Evolutionary conservation across 352 stramenopile genomes (phyloP).

Genomic region (Halophytophthora polymorphica): DNA sequence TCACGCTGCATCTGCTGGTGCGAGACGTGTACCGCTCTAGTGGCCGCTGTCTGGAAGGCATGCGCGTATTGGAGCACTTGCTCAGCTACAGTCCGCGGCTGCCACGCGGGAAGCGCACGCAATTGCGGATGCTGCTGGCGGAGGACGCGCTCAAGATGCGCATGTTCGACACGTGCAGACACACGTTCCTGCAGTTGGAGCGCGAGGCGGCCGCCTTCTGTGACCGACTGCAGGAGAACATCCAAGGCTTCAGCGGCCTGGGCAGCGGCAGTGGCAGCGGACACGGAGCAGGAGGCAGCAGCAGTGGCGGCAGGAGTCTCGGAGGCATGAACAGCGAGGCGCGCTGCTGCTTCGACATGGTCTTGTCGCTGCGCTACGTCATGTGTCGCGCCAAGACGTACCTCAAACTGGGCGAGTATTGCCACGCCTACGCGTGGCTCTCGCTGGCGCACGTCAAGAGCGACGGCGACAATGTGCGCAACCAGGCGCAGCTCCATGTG

Average conservation of each 20-base stretch:
- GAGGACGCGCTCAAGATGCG: conserved; percentile 76
- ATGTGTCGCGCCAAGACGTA: conserved; percentile 63
- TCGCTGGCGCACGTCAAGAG: conserved; percentile 76
- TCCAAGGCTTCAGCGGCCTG: conserved; percentile 47
- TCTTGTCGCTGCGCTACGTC: conserved; percentile 71
- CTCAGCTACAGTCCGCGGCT: conserved; percentile 69
- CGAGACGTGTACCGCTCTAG: conserved; percentile 78
- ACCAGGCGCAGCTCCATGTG: conserved; percentile 62
- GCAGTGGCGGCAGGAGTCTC: conserved; percentile 54
- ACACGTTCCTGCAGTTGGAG: conserved; percentile 73
- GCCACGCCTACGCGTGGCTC: conserved; percentile 66
- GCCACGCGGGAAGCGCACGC: conserved; percentile 74
- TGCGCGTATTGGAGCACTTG: conserved; percentile 76
- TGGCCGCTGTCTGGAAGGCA: conserved; percentile 72
- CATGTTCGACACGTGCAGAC: conserved; percentile 70
- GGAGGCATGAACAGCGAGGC: conserved; percentile 74
- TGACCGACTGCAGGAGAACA: conserved; percentile 67
- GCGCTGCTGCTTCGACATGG: conserved; percentile 81
- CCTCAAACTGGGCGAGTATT: conserved; percentile 46
- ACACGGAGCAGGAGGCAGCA: conserved; percentile 32
- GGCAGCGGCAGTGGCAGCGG: conserved; percentile 48
- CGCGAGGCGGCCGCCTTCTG: conserved; percentile 75
- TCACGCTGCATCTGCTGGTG: conserved; percentile 79
- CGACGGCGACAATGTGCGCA: conserved; percentile 65
- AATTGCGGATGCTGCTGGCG: conserved; percentile 73